Evolutionary conservation across 208 protist genomes (phyloP).

Genomic region (Leishmania arabica): DNA sequence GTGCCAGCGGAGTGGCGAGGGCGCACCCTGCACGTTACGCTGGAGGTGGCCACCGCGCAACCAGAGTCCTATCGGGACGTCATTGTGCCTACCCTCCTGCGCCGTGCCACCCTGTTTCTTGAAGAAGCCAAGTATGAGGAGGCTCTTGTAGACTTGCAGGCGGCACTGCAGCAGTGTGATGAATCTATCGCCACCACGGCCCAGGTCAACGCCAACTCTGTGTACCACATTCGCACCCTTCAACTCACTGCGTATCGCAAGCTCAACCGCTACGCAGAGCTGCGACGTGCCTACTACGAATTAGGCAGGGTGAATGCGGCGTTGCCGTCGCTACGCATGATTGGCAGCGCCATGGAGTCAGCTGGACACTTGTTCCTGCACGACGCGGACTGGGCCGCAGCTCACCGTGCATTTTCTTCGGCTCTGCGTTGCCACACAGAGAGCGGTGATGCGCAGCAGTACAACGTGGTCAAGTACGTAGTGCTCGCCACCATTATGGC

Average conservation of each 20-base stretch:
- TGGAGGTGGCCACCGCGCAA: slow-evolving; percentile 60
- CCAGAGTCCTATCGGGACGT: slow-evolving; percentile 33
- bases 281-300: slow-evolving; percentile 47
- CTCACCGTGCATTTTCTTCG: slow-evolving; percentile 93
- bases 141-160: slow-evolving; percentile 19
- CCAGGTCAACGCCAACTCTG: slow-evolving; percentile 22
- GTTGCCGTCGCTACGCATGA: slow-evolving; percentile 85
- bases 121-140: slow-evolving; percentile 16
- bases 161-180: slow-evolving; percentile 17
- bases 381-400: slow-evolving; percentile 89
- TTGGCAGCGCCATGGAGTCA: slow-evolving; percentile 93
- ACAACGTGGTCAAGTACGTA: slow-evolving; percentile 90
- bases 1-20: slow-evolving; percentile 59
- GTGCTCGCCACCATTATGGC: slow-evolving; percentile 88
- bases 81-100: slow-evolving; percentile 94
- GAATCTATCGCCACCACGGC: neutral
- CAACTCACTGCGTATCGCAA: slow-evolving; percentile 24
- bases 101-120: slow-evolving; percentile 21
- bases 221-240: slow-evolving; percentile 19
- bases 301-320: slow-evolving; percentile 53
- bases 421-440: slow-evolving; percentile 95
- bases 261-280: slow-evolving; percentile 26
- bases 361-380: slow-evolving; percentile 87
- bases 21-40: slow-evolving; percentile 68
- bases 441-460: slow-evolving; percentile 92